Base-by-base conservation (phyloP, 768 basidiomycete species). In the Amanita phalloides region DNA sequence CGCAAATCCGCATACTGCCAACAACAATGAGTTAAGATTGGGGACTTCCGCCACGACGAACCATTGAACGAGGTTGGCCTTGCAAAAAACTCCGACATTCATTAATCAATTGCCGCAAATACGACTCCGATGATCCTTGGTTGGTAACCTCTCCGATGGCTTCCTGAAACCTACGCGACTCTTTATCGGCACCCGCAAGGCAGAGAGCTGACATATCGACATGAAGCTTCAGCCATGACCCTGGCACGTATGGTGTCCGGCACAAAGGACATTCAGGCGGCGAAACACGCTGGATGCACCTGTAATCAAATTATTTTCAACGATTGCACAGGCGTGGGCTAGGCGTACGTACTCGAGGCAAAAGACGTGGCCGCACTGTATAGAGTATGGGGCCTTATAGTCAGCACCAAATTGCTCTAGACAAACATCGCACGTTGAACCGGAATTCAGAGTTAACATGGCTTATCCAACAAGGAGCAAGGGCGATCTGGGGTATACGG, bases 401-500 rank as follows among this genome's bases (percentile, higher is more conserved):
- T 76, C 76, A 49, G 63, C 63, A 46, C 71, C 71, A 62, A 82
- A 87, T 30, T 67, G 64, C 57, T 88, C 85, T 57, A 82, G 72
- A 67, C 86, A 89, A 60, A 88, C 76, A 67, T 88, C 86, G 74
- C 86, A 89, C 45, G 71, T 70, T 59, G 86, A 86, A 59, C 74
- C 75, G 54, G 77, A 61, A 59, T 77, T 76, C 63, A 85, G 63
- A 64, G 75, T 77, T 59, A 88, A 75, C 87, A 88, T 87, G 54
- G 55, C 56, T 50, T 53, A 55, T 58, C 56, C 14, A 67, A 65
- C 67, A 64, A 64, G 58, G 62, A 64, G 44, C 49, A 60, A 57
- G 54, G 57, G 57, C 54, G 53, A 56, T 54, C 57, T 59, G 52
- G 57, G 50, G 48, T 58, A 57, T 53, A 57, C 56, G 54, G 56